phyloP scores from a whole-genome alignment of 1,139 yeast genomes.

The Geotrichum phurueaensis region DNA sequence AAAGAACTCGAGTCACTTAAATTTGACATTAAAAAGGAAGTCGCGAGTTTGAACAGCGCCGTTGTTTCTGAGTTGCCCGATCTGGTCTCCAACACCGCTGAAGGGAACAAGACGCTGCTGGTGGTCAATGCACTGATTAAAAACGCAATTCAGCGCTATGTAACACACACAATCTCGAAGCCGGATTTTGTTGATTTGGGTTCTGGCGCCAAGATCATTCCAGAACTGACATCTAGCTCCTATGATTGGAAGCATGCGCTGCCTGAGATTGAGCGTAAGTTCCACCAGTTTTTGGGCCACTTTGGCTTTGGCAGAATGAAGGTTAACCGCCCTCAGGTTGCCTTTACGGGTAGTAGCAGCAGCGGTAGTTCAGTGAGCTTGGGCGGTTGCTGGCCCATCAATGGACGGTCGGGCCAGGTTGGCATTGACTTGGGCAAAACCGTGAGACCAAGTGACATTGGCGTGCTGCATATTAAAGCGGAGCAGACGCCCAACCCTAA shows the following conservation, averaged over 20 bases:
- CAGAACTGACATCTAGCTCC: conserved; percentile 27
- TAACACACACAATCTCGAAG: conserved; percentile 17
- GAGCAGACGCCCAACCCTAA: conserved; percentile 27
- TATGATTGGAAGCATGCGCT: conserved; percentile 22
- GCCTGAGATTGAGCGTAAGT: conserved; percentile 18
- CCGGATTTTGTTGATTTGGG: conserved; percentile 33
- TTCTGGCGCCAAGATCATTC: conserved; percentile 32
- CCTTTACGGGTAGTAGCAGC: conserved; percentile 19
- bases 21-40: background rate
- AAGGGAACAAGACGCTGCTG: background rate
- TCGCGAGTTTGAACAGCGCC: background rate
- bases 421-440: conserved; percentile 29
- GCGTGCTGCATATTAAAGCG: conserved; percentile 31
- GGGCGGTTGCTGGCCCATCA: conserved; percentile 38
- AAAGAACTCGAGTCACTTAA: background rate
- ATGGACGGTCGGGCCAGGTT: conserved; percentile 31
- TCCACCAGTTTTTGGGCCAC: conserved; percentile 18
- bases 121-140: conserved; percentile 4
- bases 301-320: conserved; percentile 26
- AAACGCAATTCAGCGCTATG: conserved; percentile 12
- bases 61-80: background rate
- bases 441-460: conserved; percentile 28
- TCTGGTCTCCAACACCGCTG: background rate
- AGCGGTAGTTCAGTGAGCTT: conserved; percentile 21
- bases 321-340: conserved; percentile 27